Evolutionary conservation across 2,329 filamentous ascomycete species (phyloP).

Genomic region (Raffaelea ambrosiae): DNA sequence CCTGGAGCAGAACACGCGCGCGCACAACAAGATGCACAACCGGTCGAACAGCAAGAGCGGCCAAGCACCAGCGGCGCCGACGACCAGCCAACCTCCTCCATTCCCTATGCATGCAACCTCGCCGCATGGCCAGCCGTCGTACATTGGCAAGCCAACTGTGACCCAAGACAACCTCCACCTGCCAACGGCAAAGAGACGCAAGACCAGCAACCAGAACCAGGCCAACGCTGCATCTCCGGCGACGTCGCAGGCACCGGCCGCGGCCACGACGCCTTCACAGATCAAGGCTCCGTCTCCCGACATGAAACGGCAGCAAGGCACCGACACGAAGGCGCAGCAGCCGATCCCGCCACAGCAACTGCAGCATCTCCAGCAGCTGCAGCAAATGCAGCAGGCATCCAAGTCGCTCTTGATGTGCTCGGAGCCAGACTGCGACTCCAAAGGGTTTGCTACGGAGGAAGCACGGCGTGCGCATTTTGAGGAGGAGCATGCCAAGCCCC

Average conservation of each 20-base stretch:
- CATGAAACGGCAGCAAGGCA: constrained; percentile 24
- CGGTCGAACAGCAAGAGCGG: constrained; percentile 35
- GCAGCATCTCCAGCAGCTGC: too few relatives aligned
- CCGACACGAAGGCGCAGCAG: constrained; percentile 13
- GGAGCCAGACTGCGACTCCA: constrained; percentile 46
- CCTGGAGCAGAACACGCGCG: constrained; percentile 42
- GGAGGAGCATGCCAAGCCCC: constrained; percentile 52
- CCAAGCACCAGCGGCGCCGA: constrained; percentile 48
- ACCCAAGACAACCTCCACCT: constrained; percentile 46
- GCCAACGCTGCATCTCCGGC: constrained; percentile 26
- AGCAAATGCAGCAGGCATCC: constrained; percentile 18
- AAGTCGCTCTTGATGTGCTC: constrained; percentile 41
- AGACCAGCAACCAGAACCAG: constrained; percentile 32
- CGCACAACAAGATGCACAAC: constrained; percentile 37
- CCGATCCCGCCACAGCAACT: neutral
- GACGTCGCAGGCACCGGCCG: constrained; percentile 26
- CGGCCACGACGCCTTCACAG: constrained; percentile 26
- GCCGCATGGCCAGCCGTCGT: constrained; percentile 51
- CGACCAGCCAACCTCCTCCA: constrained; percentile 42
- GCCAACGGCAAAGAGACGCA: constrained; percentile 43
- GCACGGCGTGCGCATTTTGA: constrained; percentile 42
- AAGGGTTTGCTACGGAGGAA: constrained; percentile 47
- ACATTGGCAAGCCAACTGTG: constrained; percentile 41
- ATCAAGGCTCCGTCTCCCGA: constrained; percentile 41
- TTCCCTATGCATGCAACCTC: constrained; percentile 47